Base-by-base conservation (phyloP, 177 flowering plant species). In the Vitis hybrid region DNA sequence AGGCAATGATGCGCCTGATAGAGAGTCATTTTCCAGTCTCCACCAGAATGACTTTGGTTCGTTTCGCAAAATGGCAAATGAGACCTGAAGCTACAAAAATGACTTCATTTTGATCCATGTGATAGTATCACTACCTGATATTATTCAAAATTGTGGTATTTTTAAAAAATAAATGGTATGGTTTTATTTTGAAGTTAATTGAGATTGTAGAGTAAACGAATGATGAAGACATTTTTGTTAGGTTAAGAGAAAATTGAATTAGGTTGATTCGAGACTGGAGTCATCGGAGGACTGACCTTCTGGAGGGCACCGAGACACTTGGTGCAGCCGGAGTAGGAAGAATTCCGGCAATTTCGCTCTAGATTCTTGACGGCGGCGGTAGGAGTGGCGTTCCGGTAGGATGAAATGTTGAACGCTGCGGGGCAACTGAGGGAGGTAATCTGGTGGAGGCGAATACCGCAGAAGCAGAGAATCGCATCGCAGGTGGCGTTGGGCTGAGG, bases 391-490 rank as follows among this genome's bases (percentile, higher is more conserved):
- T 86, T 87, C 56, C 75, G 84, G 51, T 70, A 48, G 9, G 73
- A 65, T 1, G 89, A 73, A 1, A 91, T 57, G 68, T 92, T 92
- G 69, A 96, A 96, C 62, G 97, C 98, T n/a, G 95, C 97, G 2
- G 99, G 91, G 71, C 99, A 96, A 55, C 86, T 83, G 5, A 96
- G 79, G 5, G 99, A 93, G 72, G 83, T 83, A 12, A 96, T 89
- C 85, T 92, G 93, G 60, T 96, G 99, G 6, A 96, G 88, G 59
- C 99, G 75, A 52, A 96, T 96, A 15, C 99, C 99, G 62, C 99
- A 96, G 67, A 93, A 93, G 79, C 99, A 96, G 63, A 96, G 80
- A 3, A 96, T 81, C 15, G 99, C 84, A 62, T 96, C 98, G 75
- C 99, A 93, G 24, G 84, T 83, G 4, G 92, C 81, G 74, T 96